phyloP scores from a whole-genome alignment of 345 rosid genomes.

The Reutealis trisperma region DNA sequence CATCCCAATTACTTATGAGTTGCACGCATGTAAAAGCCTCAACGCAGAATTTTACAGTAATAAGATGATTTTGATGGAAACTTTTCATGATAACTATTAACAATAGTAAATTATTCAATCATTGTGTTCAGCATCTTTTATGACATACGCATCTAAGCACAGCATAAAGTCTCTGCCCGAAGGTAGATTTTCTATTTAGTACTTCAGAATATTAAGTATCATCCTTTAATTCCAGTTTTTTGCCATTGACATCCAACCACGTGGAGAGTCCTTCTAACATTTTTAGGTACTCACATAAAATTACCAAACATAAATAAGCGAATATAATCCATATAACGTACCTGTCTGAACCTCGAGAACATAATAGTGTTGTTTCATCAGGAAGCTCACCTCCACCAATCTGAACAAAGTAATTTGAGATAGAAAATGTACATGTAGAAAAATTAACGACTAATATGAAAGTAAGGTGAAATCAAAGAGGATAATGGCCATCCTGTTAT shows the following conservation, averaged over 20 bases:
- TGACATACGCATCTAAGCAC: not conserved
- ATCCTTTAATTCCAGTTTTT: not conserved
- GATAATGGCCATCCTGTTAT: not conserved
- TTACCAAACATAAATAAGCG: slow-evolving; percentile 6
- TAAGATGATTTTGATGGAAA: not conserved
- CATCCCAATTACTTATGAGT: not conserved
- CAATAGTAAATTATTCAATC: too few species aligned
- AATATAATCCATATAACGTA: slow-evolving; percentile 27
- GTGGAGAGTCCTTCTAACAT: slow-evolving; percentile 6
- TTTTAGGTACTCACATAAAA: slow-evolving; percentile 6
- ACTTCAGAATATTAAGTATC: not conserved
- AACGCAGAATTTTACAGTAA: not conserved
- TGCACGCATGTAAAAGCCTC: not conserved
- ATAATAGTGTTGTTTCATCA: slow-evolving; percentile 79
- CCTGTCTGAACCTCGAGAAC: slow-evolving; percentile 98
- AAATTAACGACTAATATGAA: slow-evolving; percentile 6
- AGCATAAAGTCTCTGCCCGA: not conserved
- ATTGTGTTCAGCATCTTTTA: not conserved
- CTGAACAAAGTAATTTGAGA: slow-evolving; percentile 48
- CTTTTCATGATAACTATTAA: not conserved
- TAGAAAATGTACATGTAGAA: slow-evolving; percentile 10
- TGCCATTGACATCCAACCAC: slow-evolving; percentile 13
- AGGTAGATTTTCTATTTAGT: not conserved
- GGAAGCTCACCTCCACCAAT: slow-evolving; percentile 88
- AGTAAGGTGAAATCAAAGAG: not conserved